Base-by-base conservation (phyloP, 768 basidiomycete species). In the Podaxis sp. region DNA sequence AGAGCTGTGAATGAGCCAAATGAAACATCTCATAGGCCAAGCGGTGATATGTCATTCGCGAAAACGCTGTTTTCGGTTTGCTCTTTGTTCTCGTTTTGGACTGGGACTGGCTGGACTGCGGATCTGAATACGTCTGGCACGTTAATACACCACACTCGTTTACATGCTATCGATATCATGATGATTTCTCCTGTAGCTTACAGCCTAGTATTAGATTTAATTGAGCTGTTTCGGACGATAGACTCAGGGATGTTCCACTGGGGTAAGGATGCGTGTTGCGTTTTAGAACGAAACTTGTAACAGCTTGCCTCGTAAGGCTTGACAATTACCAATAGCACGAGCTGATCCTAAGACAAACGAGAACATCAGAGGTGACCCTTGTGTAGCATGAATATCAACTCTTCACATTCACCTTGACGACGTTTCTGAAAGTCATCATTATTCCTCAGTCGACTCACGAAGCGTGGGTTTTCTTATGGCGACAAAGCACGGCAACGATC, bases 161-260 rank as follows among this genome's bases (percentile, higher is more conserved):
- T 55, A 38, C 37, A 38, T 19, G 43, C 29, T 58, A 58, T 58
- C 38, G 46, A 49, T 58, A 50, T 40, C 24, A 22, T 27, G 43
- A 46, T 49, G 33, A 58, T 50, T 19, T n/a, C 33, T 37, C 15
- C n/a, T 47, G 27, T 58, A 58, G 22, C 57, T 58, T 58, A 50
- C 33, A 49, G 33, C n/a, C 57, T 58, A 58, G 47, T 17, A 55
- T 55, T 38, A 19, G 17, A 49, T 49, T 29, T 58, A 58, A 50
- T 58, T 17, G 29, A 38, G 19, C 36, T 37, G 19, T 36, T 36
- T 50, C 36, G 37, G 37, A 37, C 2, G 33, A 54, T 33, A 19
- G 43, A 19, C n/a, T n/a, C 43, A 2, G 15, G 15, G 29, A 24
- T 50, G 4, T 25, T 9, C 25, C 25, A 8, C 1, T 13, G 12